phyloP scores from a whole-genome alignment of 805 yeast genomes.

The Saturnispora saitoi region DNA sequence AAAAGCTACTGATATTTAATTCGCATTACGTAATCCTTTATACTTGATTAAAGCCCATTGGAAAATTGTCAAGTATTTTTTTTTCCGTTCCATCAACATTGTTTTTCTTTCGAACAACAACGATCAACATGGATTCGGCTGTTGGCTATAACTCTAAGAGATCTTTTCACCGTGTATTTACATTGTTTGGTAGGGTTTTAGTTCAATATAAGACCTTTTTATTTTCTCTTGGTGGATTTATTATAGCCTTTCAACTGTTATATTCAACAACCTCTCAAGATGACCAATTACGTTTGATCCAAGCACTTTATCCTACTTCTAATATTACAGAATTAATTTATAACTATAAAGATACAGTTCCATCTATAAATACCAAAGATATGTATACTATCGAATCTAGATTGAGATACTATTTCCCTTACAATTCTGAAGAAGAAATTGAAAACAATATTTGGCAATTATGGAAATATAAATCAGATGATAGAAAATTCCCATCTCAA shows the following conservation, averaged over 20 bases:
- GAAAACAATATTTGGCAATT: slow-evolving; percentile 28
- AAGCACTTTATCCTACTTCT: slow-evolving; percentile 12
- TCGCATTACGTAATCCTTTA: no score
- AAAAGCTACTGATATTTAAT: no score
- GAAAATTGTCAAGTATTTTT: not conserved
- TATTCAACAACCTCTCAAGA: slow-evolving; percentile 6
- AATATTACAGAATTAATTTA: slow-evolving; percentile 6
- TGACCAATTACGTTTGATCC: slow-evolving; percentile 7
- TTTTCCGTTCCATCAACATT: not conserved
- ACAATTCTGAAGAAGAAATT: slow-evolving; percentile 16
- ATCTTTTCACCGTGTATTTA: not conserved
- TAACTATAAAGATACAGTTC: slow-evolving; percentile 13
- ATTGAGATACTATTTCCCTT: slow-evolving; percentile 21
- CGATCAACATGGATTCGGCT: not conserved
- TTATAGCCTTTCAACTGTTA: slow-evolving; percentile 1
- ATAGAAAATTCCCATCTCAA: slow-evolving; percentile 23
- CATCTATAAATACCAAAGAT: slow-evolving; percentile 16
- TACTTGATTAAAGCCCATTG: not conserved
- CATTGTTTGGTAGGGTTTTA: not conserved
- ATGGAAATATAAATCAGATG: slow-evolving; percentile 21
- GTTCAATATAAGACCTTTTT: not conserved
- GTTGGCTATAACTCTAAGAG: not conserved
- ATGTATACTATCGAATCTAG: slow-evolving; percentile 23
- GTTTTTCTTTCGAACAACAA: not conserved
- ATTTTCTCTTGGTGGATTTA: slow-evolving; percentile 2